Evolutionary conservation across 2,329 filamentous ascomycete species (phyloP).

Genomic region (Xylariaceae sp.): DNA sequence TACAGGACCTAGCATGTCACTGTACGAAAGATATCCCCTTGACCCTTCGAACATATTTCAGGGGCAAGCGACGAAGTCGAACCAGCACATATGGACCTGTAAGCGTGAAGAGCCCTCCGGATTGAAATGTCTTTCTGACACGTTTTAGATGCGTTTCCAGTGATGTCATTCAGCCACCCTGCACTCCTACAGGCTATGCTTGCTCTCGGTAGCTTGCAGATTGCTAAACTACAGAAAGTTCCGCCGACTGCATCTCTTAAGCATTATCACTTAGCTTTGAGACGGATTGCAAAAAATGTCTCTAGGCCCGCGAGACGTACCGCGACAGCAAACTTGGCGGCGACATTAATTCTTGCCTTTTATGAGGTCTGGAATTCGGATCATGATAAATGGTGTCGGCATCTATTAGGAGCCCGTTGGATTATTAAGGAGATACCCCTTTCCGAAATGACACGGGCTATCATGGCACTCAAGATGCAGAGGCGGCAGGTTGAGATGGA

Average conservation of each 20-base stretch:
- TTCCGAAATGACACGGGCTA: conserved; percentile 71
- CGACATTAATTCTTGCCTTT: conserved; percentile 83
- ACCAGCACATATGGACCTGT: conserved; percentile 68
- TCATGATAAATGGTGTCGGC: conserved; percentile 94
- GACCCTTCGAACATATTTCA: conserved; percentile 72
- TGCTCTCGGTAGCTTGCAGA: conserved; percentile 84
- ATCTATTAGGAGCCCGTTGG: conserved; percentile 82
- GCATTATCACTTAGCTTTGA: conserved; percentile 87
- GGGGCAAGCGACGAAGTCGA: conserved; percentile 63
- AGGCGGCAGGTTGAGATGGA: conserved; percentile 39
- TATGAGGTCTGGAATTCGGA: conserved; percentile 96
- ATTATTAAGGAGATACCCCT: conserved; percentile 85
- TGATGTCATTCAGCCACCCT: conserved; percentile 83
- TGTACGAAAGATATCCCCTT: conserved; percentile 82
- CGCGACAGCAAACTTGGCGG: conserved; percentile 83
- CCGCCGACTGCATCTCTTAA: conserved; percentile 83
- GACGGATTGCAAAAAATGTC: conserved; percentile 78
- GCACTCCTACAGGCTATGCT: conserved; percentile 89
- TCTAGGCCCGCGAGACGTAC: conserved; percentile 70
- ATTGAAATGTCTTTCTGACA: conserved; percentile 31
- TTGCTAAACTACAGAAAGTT: conserved; percentile 77
- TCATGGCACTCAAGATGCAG: conserved; percentile 65
- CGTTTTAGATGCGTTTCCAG: conserved; percentile 74
- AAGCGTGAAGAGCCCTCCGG: conserved; percentile 17
- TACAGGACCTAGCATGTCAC: conserved; percentile 82